Conservation (phyloP, 345 rosid genomes). For the Brassica rapa region DNA sequence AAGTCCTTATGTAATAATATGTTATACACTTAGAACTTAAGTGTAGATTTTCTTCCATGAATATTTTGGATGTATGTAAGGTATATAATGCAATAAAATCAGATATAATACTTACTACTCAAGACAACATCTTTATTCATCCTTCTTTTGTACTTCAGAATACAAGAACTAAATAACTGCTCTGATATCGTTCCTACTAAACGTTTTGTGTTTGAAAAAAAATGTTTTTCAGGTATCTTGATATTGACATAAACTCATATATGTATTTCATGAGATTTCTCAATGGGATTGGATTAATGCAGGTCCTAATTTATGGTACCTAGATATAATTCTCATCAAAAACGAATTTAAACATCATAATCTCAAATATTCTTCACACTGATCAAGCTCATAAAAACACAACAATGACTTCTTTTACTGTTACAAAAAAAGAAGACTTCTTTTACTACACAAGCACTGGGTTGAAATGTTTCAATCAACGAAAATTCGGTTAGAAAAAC, state of each 20-base stretch:
- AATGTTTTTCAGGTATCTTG: slow-evolving; percentile 18
- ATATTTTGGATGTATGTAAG: not conserved
- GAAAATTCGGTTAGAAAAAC: not conserved
- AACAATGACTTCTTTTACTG: not conserved
- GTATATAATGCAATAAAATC: not conserved
- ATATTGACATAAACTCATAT: slow-evolving; percentile 45
- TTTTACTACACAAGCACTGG: not conserved
- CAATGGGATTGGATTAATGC: slow-evolving; percentile 44
- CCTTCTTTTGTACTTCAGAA: slow-evolving; percentile 2
- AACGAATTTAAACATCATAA: not conserved
- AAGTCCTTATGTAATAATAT: not conserved
- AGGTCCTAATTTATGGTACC: slow-evolving; percentile 92
- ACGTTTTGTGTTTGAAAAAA: not conserved
- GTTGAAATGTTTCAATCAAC: not conserved
- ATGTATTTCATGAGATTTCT: slow-evolving; percentile 69
- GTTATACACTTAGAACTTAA: not conserved
- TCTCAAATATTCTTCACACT: not conserved
- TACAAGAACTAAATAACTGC: slow-evolving; percentile 17
- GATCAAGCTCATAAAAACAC: not conserved
- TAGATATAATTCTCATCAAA: slow-evolving; percentile 29
- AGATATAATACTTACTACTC: slow-evolving; percentile 2
- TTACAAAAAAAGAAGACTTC: not conserved
- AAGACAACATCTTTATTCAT: too few relatives aligned
- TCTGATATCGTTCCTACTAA: slow-evolving; percentile 20
- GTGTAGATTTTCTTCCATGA: not conserved